phyloP scores from a whole-genome alignment of 768 basidiomycete species.

The Amylocystis lapponica region DNA sequence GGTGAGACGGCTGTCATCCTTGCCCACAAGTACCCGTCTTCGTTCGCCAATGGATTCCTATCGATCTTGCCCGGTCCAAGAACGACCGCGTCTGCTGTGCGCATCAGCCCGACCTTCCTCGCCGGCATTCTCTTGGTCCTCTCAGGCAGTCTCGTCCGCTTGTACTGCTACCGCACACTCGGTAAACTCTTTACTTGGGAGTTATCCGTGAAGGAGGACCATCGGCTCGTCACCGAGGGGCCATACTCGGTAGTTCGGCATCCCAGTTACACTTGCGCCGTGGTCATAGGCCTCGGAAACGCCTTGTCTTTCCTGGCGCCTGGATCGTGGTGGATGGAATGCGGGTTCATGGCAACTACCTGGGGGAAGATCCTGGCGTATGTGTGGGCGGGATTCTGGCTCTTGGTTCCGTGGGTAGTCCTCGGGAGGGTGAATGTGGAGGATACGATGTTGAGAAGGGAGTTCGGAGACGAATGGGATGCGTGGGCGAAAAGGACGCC shows the following conservation, averaged over 20 bases:
- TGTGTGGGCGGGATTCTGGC: neutral
- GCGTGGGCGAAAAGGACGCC: conserved; percentile 5
- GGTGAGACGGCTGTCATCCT: too few species aligned
- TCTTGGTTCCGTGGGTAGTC: neutral
- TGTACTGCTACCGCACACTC: conserved; percentile 18
- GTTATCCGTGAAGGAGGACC: conserved; percentile 17
- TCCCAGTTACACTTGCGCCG: conserved; percentile 16
- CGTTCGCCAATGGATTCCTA: too few species aligned
- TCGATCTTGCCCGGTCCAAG: too few species aligned
- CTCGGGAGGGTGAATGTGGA: neutral
- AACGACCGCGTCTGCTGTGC: too few species aligned
- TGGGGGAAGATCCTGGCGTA: neutral
- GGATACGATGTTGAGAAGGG: conserved; percentile 4
- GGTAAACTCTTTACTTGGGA: conserved; percentile 23
- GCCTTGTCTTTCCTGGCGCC: conserved; percentile 1
- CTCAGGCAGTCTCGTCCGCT: conserved; percentile 7
- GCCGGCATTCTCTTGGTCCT: neutral
- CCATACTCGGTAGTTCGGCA: conserved; percentile 26
- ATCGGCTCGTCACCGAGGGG: conserved; percentile 20
- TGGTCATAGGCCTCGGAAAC: conserved; percentile 6
- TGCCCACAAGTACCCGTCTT: too few species aligned
- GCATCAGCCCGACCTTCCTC: too few species aligned
- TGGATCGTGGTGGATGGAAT: conserved; percentile 4
- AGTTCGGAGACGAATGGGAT: conserved; percentile 9
- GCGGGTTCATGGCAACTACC: neutral